phyloP scores from a whole-genome alignment of 1,139 yeast genomes.

The Candida sojae region DNA sequence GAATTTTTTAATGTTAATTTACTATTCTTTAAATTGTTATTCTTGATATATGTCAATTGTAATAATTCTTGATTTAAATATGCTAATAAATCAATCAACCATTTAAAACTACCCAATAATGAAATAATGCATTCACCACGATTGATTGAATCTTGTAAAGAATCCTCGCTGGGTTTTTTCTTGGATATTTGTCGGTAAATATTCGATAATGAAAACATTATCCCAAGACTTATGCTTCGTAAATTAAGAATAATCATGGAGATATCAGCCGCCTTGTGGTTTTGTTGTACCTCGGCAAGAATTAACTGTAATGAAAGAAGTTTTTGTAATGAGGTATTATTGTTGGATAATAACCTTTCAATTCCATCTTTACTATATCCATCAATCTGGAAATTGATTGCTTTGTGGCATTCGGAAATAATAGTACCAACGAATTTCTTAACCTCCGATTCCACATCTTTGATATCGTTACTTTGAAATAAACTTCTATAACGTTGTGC shows the following conservation, averaged over 20 bases:
- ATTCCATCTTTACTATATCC: conserved; percentile 63
- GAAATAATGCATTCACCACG: conserved; percentile 61
- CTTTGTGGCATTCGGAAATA: conserved; percentile 65
- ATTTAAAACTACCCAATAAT: conserved; percentile 70
- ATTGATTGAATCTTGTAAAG: conserved; percentile 53
- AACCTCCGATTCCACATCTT: conserved; percentile 23
- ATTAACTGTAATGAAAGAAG: conserved; percentile 64
- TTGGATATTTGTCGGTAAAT: conserved; percentile 58
- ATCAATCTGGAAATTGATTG: conserved; percentile 70
- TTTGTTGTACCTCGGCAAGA: conserved; percentile 55
- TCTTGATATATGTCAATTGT: conserved; percentile 29
- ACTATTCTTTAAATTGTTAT: conserved; percentile 21
- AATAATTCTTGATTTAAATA: conserved; percentile 69
- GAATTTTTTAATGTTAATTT: conserved; percentile 32
- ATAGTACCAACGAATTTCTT: conserved; percentile 45
- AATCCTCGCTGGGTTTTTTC: conserved; percentile 51
- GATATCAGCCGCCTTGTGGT: conserved; percentile 50
- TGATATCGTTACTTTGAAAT: conserved; percentile 42
- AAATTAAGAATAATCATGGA: conserved; percentile 72
- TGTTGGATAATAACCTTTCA: conserved; percentile 65
- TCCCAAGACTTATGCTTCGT: conserved; percentile 70
- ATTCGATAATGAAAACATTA: conserved; percentile 70
- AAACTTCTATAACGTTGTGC: conserved; percentile 29
- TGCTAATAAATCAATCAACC: conserved; percentile 74
- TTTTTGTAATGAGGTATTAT: conserved; percentile 64